These are phyloP conservation scores for Chlorencoelia australis DNA, from an alignment of 2,329 filamentous ascomycete species.

Conservation along the genomic window DNA sequence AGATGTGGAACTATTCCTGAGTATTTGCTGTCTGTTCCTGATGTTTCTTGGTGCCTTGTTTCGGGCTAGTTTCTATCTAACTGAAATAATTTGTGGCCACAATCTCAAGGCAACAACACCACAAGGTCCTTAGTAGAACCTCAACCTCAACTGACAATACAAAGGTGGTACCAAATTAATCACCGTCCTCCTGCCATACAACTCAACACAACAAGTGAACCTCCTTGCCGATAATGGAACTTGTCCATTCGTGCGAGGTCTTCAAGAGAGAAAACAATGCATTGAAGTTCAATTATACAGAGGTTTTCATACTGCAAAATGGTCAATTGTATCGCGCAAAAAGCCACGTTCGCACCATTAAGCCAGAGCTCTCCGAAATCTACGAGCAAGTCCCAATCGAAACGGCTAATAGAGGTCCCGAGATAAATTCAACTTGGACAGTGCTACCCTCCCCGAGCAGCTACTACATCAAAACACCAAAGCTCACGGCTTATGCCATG, in stretches of 20 bases:
- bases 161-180: too few relatives aligned
- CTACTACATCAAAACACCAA: background rate
- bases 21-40: too few relatives aligned
- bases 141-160: too few relatives aligned
- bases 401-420: too few relatives aligned
- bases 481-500: background rate
- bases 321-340: background rate
- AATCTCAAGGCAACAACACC: too few relatives aligned
- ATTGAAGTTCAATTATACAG: background rate
- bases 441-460: too few relatives aligned
- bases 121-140: too few relatives aligned
- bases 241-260: background rate
- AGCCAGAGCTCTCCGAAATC: background rate
- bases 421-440: background rate
- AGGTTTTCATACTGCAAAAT: background rate
- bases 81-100: too few relatives aligned
- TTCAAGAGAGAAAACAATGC: background rate
- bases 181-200: too few relatives aligned
- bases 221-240: background rate
- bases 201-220: too few relatives aligned
- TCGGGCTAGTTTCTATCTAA: too few relatives aligned
- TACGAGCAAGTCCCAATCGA: background rate
- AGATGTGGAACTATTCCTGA: constrained; percentile 2
- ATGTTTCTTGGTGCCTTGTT: too few relatives aligned
- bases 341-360: background rate